Base-by-base conservation (phyloP, 148 eudicot genomes). In the Fagopyrum tataricum region DNA sequence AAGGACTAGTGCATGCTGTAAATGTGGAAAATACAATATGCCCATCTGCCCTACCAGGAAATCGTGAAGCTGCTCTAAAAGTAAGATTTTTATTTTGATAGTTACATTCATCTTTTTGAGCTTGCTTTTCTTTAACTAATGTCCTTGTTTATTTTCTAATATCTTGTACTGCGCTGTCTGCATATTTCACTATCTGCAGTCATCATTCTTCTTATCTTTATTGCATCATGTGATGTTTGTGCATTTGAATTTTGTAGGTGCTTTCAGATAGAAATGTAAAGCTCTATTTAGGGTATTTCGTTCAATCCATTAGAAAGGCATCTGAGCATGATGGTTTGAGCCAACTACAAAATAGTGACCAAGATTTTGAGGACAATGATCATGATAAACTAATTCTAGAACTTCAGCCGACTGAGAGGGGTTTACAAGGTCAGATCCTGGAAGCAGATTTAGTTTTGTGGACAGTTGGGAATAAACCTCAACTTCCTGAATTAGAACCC, bases 391-490 rank as follows among this genome's bases (percentile, higher is more conserved):
- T 88, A 59, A 46, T 79, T 73, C 81, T 95, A 80, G 96, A 92
- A 73, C 76, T 95, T 79, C 86, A 87, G 82, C 91, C 97, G 59
- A 73, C 90, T 79, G 88, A 84, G 72, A 88, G 83, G 81, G 91
- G 97, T 73, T 44, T 81, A 64, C 82, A 86, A 74, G 79, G 79
- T 75, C 88, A 85, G 84, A 80, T 47, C 61, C 78, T 95, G 49
- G 94, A 88, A 80, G 99, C 91, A 61, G 97, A 95, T 87, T 73
- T 95, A 67, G 97, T 92, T 73, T 80, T 95, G 74, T 95, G 99
- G 99, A 92, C 99, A 68, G 91, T 92, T 71, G 99, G 99, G 39
- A 83, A 88, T 76, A 87, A 90, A 85, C 87, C 97, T 72, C 82
- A 85, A 56, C 88, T 92, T 79, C 94, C 97, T 70, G 77, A 85